phyloP scores from a whole-genome alignment of 1,284 basidiomycete species.

The Melampsora americana region DNA sequence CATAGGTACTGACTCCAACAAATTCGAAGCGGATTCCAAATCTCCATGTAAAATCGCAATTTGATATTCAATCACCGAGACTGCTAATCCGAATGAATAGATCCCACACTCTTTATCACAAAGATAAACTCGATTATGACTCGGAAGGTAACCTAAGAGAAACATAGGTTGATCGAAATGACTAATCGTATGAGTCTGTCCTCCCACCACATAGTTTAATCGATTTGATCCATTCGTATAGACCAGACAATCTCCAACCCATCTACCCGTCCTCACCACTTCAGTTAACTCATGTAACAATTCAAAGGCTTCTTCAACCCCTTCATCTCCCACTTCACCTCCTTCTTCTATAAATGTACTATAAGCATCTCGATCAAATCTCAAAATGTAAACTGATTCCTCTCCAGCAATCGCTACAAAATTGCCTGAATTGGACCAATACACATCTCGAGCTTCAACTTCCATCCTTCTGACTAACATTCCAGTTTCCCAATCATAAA shows the following conservation, averaged over 20 bases:
- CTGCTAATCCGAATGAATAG: slow-evolving; percentile 76
- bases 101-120: slow-evolving; percentile 89
- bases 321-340: slow-evolving; percentile 78
- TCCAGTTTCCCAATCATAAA: slow-evolving; percentile 99
- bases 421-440: slow-evolving; percentile 84
- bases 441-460: slow-evolving; percentile 87
- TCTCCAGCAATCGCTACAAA: slow-evolving; percentile 83
- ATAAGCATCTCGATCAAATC: slow-evolving; percentile 88
- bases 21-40: slow-evolving; percentile 73
- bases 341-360: slow-evolving; percentile 68
- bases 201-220: slow-evolving; percentile 90
- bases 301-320: slow-evolving; percentile 94
- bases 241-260: slow-evolving; percentile 98
- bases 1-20: slow-evolving; percentile 76
- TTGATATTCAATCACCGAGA: slow-evolving; percentile 93
- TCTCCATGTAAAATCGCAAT: slow-evolving; percentile 88
- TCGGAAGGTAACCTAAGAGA: slow-evolving; percentile 90
- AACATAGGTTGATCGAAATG: slow-evolving; percentile 88
- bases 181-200: slow-evolving; percentile 87
- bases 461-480: slow-evolving; percentile 91
- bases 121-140: slow-evolving; percentile 90
- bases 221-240: slow-evolving; percentile 88
- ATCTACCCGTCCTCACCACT: slow-evolving; percentile 84
- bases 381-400: slow-evolving; percentile 89
- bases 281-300: slow-evolving; percentile 87